phyloP scores from a whole-genome alignment of 2,329 filamentous ascomycete genomes.

The Chaetomiaceae sp. region DNA sequence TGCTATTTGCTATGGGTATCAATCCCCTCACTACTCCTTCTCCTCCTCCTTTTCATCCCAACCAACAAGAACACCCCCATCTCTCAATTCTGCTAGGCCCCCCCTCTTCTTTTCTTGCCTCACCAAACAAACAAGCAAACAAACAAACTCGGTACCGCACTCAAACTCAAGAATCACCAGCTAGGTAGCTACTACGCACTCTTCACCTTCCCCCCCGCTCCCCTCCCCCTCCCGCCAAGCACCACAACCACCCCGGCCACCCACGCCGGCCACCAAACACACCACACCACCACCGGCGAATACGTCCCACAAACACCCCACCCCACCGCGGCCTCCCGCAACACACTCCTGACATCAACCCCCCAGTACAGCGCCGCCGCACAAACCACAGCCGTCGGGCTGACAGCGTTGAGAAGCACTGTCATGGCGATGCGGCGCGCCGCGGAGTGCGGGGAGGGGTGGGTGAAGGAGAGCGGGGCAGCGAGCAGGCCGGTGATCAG shows the following conservation, averaged over 20 bases:
- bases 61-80: no score
- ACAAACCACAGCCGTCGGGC: constrained; percentile 55
- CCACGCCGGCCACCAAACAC: constrained; percentile 95
- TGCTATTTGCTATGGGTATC: no score
- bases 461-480: constrained; percentile 72
- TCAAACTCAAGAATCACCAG: no score
- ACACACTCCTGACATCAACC: constrained; percentile 49
- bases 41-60: no score
- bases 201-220: constrained; percentile 13
- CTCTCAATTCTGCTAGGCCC: no score
- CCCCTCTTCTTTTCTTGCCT: no score
- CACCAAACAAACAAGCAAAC: no score
- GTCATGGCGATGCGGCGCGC: neutral
- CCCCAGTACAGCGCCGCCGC: constrained; percentile 40
- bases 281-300: constrained; percentile 86
- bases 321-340: constrained; percentile 73
- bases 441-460: constrained; percentile 29
- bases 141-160: no score
- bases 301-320: constrained; percentile 90
- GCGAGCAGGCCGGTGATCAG: constrained; percentile 78
- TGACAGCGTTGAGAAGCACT: constrained; percentile 51
- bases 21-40: no score
- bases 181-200: neutral
- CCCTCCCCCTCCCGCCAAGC: constrained; percentile 32
- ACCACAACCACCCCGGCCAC: constrained; percentile 57